phyloP scores from a whole-genome alignment of 2,329 filamentous ascomycete genomes.

The Colletotrichum horii region DNA sequence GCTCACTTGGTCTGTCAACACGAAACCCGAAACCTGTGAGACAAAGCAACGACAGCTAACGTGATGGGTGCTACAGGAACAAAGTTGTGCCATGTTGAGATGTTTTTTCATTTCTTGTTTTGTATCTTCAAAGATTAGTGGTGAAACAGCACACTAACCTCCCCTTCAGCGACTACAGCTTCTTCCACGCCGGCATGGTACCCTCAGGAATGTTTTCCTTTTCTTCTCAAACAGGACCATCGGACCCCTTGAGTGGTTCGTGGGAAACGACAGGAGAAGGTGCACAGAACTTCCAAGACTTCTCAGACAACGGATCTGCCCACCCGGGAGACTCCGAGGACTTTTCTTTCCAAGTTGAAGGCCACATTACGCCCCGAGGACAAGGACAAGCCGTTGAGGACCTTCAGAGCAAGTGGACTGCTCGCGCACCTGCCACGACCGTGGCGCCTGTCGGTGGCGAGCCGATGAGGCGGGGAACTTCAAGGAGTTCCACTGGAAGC shows the following conservation, averaged over 20 bases:
- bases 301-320: constrained; percentile 54
- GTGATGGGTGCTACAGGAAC: constrained; percentile 45
- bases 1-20: constrained; percentile 40
- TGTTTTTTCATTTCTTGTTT: constrained; percentile 33
- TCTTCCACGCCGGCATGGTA: constrained; percentile 55
- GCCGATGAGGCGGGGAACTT: constrained; percentile 51
- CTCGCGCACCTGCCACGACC: constrained; percentile 38
- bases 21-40: constrained; percentile 20
- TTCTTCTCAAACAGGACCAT: constrained; percentile 65
- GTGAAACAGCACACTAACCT: constrained; percentile 63
- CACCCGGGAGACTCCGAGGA: constrained; percentile 60
- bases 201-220: constrained; percentile 61
- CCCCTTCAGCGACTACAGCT: constrained; percentile 60
- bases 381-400: constrained; percentile 53
- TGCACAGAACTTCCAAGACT: constrained; percentile 64
- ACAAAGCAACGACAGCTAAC: constrained; percentile 36
- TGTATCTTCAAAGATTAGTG: constrained; percentile 37
- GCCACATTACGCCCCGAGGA: constrained; percentile 60
- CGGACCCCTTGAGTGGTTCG: constrained; percentile 59
- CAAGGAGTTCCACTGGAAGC: constrained; percentile 49
- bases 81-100: constrained; percentile 60
- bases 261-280: constrained; percentile 64
- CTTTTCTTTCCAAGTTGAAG: constrained; percentile 50
- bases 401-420: constrained; percentile 53
- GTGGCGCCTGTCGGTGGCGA: constrained; percentile 33